These are phyloP conservation scores for Ricinus communis DNA, from an alignment of 345 rosid genomes.

Conservation along the genomic window DNA sequence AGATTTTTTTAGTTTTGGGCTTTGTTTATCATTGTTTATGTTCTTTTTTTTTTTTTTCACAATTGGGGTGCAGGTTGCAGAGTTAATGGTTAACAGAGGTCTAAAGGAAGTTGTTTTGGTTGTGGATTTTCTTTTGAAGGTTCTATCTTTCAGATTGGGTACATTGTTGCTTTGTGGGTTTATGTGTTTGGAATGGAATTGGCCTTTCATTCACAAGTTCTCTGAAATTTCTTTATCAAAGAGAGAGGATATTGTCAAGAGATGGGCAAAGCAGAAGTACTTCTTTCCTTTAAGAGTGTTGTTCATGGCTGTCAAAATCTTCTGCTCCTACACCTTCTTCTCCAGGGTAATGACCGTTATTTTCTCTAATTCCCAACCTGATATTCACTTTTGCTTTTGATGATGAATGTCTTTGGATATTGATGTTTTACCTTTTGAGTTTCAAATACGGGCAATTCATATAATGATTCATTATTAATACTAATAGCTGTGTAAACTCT, in stretches of 20 bases:
- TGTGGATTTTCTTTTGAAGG: conserved; percentile 39
- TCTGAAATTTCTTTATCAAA: conserved; percentile 53
- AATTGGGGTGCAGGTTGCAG: conserved; percentile 59
- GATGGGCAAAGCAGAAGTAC: conserved; percentile 50
- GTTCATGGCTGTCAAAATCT: conserved; percentile 52
- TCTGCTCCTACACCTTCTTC: conserved; percentile 52
- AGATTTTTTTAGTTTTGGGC: not conserved
- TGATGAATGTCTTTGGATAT: too few relatives aligned
- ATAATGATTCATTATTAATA: too few relatives aligned
- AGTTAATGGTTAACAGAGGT: conserved; percentile 46
- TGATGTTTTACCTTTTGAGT: too few relatives aligned
- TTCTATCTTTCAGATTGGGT: conserved; percentile 65
- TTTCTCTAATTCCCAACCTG: not conserved
- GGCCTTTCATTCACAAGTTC: conserved; percentile 76
- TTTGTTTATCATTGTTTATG: not conserved
- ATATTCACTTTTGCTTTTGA: too few relatives aligned
- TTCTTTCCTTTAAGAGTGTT: conserved; percentile 46
- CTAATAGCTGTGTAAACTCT: too few relatives aligned
- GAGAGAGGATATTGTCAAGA: conserved; percentile 54
- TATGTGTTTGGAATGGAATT: conserved; percentile 48
- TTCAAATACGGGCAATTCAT: too few relatives aligned
- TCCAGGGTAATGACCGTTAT: conserved; percentile 40
- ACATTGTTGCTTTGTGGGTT: conserved; percentile 68
- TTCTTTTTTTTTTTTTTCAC: not conserved
- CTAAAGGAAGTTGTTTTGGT: conserved; percentile 35